Base-by-base conservation (phyloP, 169 alveolate genomes). In the Theileria sp. region DNA sequence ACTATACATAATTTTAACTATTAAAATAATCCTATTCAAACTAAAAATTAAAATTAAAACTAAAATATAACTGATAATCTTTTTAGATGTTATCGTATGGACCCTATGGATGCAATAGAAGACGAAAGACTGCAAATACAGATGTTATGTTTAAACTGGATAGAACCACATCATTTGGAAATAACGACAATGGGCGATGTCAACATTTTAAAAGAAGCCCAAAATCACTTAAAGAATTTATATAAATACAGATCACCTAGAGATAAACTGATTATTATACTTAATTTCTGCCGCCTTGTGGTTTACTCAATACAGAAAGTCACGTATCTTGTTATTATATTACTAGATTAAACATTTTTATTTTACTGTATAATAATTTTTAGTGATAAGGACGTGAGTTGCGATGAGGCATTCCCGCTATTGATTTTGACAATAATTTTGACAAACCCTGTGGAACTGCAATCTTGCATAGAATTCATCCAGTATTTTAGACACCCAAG, bases 321-420 rank as follows among this genome's bases (percentile, higher is more conserved):
- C 15, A 50, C 77, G 86, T 7, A 81, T 82, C 84, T 78, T 10
- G 7, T 25, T 17, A 60, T 3, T 0, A 0, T 25, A 60, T 60
- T 60, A 60, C 2, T 60, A 25, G 36, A 5, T 60, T 60, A 60
- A 2, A 60, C n/a, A 60, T 60, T 60, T 7, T 60, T 60, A 17
- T 23, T 60, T 60, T 23, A 44, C 54, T 28, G 3, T 3, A 25
- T 60, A 17, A 1, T 2, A 56, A 17, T 25, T 25, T 77, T 17
- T 86, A 88, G 78, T 91, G 92, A 21, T 44, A 49, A 54, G 49
- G 83, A 64, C 8, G 88, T 75, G 10, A 87, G 94, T 34, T 96
- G 96, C 2, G 97, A 94, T 58, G 96, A 94, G 69, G 81, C 94
- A 8, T 86, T 94, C 28, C 97, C 97, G 3, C 76, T 93, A 56